phyloP scores from a whole-genome alignment of 2,329 filamentous ascomycete species.

The Moelleriella libera region DNA sequence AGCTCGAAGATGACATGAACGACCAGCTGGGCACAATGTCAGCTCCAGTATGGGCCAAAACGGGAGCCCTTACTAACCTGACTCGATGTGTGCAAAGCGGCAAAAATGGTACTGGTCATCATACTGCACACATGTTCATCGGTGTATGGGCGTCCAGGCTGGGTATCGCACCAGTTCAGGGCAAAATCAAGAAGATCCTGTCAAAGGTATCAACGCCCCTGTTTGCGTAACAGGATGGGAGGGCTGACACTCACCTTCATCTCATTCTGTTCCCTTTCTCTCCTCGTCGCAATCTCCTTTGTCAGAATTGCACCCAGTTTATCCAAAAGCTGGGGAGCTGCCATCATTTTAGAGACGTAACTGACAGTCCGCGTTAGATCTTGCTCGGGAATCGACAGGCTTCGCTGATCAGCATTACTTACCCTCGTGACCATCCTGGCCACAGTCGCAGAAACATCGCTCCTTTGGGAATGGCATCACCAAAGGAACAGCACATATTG shows the following conservation, averaged over 20 bases:
- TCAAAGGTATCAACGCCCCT: too few species aligned
- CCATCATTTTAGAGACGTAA: conserved; percentile 1
- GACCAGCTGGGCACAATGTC: background rate
- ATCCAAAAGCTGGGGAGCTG: background rate
- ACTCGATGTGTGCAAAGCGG: conserved; percentile 6
- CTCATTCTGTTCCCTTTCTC: conserved; percentile 1
- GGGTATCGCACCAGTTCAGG: conserved; percentile 5
- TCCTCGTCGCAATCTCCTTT: conserved; percentile 3
- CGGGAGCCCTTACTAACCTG: conserved; percentile 1
- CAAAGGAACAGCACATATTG: conserved; percentile 5
- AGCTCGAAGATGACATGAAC: conserved; percentile 6
- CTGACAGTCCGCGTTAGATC: background rate
- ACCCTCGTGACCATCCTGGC: conserved; percentile 4
- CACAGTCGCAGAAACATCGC: conserved; percentile 5
- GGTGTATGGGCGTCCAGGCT: background rate
- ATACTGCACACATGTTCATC: conserved; percentile 4
- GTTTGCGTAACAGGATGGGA: too few species aligned
- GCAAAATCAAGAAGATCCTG: conserved; percentile 6
- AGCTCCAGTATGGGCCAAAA: background rate
- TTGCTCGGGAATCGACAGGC: too few species aligned
- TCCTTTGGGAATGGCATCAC: conserved; percentile 4
- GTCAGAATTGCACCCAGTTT: conserved; percentile 1
- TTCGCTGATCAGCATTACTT: background rate
- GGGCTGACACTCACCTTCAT: conserved; percentile 2
- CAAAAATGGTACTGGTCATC: conserved; percentile 6